A percentile compares a stretch with the other conserved stretches of the same genome.
phyloP scores from a whole-genome alignment of 495 filamentous ascomycete genomes.

The Gamarada debralockiae region DNA sequence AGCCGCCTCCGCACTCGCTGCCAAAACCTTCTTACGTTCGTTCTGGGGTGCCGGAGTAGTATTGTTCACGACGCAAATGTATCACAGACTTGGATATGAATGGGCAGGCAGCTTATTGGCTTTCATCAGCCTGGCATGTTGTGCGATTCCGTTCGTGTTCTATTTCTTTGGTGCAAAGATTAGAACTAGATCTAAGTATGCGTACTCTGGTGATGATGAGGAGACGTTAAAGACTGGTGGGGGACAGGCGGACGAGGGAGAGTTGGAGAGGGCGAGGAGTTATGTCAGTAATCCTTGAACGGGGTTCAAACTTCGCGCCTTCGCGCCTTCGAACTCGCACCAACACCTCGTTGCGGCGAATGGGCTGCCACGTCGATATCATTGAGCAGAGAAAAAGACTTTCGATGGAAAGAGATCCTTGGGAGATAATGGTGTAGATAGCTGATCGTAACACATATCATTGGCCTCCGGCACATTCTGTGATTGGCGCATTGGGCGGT shows the following conservation, averaged over 20 bases:
- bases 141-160: conserved; percentile 72
- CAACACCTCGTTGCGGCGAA: no score
- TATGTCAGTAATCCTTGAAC: conserved; percentile 23
- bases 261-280: conserved; percentile 20
- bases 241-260: conserved; percentile 1
- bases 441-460: no score
- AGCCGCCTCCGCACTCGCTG: conserved; percentile 80
- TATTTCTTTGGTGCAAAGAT: conserved; percentile 71
- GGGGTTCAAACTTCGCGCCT: no score
- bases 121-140: conserved; percentile 69
- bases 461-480: no score
- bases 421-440: no score
- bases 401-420: no score
- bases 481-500: no score
- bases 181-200: conserved; percentile 58
- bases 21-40: conserved; percentile 74
- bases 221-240: conserved; percentile 12
- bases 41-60: conserved; percentile 76
- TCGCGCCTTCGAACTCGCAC: no score
- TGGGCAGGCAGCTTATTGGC: conserved; percentile 71
- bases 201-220: conserved; percentile 42
- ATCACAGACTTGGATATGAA: conserved; percentile 62
- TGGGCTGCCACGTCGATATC: no score
- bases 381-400: no score
- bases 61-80: conserved; percentile 81